Conservation (phyloP, 495 filamentous ascomycete species). For the Penicillium coffeae region DNA sequence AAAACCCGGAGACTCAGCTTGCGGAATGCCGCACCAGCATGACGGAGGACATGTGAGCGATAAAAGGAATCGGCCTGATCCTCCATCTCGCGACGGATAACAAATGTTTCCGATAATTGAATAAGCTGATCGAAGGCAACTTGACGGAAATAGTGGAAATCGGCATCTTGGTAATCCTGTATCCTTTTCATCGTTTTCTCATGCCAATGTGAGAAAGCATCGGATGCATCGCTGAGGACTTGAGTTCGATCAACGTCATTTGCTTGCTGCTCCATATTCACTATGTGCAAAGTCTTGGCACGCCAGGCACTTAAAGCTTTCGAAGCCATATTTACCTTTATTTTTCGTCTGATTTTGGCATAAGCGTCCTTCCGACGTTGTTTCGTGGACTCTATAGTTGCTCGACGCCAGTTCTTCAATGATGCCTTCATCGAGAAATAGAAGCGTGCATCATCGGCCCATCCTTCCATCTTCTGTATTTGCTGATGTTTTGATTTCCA, state of each 20-base stretch:
- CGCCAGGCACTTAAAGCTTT: slow-evolving; percentile 44
- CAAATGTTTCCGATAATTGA: slow-evolving; percentile 42
- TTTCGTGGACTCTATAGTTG: slow-evolving; percentile 47
- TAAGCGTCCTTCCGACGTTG: slow-evolving; percentile 59
- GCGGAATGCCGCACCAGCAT: slow-evolving; percentile 42
- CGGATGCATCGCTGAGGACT: slow-evolving; percentile 31
- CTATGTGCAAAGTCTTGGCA: slow-evolving; percentile 32
- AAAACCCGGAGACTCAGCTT: slow-evolving; percentile 52
- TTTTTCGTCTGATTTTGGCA: slow-evolving; percentile 49
- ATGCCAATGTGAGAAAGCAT: slow-evolving; percentile 44
- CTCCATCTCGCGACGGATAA: slow-evolving; percentile 40
- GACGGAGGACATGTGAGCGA: slow-evolving; percentile 43
- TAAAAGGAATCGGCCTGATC: slow-evolving; percentile 47
- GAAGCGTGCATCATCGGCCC: slow-evolving; percentile 54
- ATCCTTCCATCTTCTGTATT: slow-evolving; percentile 45
- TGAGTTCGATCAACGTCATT: slow-evolving; percentile 35
- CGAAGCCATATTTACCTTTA: slow-evolving; percentile 56
- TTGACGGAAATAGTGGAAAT: slow-evolving; percentile 36
- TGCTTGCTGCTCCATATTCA: slow-evolving; percentile 45
- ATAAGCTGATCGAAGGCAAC: slow-evolving; percentile 45
- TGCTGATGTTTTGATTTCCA: slow-evolving; percentile 46
- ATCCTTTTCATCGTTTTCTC: slow-evolving; percentile 32
- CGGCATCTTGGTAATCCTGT: slow-evolving; percentile 40
- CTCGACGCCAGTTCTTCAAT: slow-evolving; percentile 54
- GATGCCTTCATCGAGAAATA: slow-evolving; percentile 54